Percentiles rank a stretch among this genome's conserved stretches.
Conservation (phyloP, 2,329 filamentous ascomycete genomes). For the Epichloe gansuensis region DNA sequence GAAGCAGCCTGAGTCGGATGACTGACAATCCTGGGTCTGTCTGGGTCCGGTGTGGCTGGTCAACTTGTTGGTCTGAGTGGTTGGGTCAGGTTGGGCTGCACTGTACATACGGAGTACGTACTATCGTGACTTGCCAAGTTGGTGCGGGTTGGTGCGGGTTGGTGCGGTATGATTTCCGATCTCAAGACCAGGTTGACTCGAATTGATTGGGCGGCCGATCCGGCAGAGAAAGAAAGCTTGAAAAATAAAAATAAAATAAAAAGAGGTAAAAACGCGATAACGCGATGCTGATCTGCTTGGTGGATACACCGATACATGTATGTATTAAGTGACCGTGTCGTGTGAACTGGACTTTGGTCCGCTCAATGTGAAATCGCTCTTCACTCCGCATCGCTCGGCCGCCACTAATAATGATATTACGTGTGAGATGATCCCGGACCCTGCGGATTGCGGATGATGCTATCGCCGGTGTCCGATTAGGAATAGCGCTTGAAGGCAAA, state of each 20-base stretch:
- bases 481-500: background rate
- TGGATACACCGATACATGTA: background rate
- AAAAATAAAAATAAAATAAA: background rate
- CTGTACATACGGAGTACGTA: background rate
- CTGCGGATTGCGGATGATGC: background rate
- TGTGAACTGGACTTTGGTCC: too few species aligned
- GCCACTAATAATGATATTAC: background rate
- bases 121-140: background rate
- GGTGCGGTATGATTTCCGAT: too few species aligned
- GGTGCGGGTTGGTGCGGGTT: too few species aligned
- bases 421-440: background rate
- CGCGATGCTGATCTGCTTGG: background rate
- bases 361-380: too few species aligned
- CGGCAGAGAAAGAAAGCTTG: background rate
- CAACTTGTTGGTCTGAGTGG: background rate
- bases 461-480: background rate
- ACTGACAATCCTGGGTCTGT: background rate
- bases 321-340: too few species aligned
- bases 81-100: slow-evolving; percentile 4
- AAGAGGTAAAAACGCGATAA: background rate
- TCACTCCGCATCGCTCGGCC: too few species aligned
- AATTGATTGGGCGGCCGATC: background rate
- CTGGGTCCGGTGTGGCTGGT: background rate
- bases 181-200: background rate
- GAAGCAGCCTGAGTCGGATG: background rate